These are phyloP conservation scores for Dendrobium catenatum DNA, from an alignment of 106 monocot species.

Conservation along the genomic window DNA sequence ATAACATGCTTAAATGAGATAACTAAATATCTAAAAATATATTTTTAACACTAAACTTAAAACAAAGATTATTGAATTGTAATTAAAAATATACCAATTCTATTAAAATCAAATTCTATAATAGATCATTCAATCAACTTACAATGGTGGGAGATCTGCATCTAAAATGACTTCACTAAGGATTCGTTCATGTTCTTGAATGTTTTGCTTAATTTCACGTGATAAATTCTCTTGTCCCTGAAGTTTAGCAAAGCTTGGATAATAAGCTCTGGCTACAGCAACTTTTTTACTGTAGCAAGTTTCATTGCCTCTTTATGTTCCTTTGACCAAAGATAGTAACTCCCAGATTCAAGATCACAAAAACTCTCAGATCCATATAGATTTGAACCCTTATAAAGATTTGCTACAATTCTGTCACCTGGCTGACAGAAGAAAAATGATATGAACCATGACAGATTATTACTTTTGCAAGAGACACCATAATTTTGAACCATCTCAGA, in stretches of 20 bases:
- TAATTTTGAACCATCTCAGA: no score
- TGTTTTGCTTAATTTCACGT: constrained; percentile 51
- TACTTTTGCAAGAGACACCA: no score
- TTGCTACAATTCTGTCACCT: background rate
- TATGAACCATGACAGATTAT: background rate
- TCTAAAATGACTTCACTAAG: constrained; percentile 62
- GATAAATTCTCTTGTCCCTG: constrained; percentile 37
- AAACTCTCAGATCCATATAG: constrained; percentile 27
- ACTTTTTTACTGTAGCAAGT: constrained; percentile 31
- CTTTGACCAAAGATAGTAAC: constrained; percentile 53
- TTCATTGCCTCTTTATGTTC: constrained; percentile 43
- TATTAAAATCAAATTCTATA: background rate
- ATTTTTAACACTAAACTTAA: no score
- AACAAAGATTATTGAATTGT: no score
- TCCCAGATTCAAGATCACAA: constrained; percentile 49
- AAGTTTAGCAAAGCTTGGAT: constrained; percentile 63
- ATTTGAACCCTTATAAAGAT: constrained; percentile 5
- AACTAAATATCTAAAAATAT: no score
- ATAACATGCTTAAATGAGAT: no score
- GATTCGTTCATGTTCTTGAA: constrained; percentile 73
- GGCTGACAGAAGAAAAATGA: constrained; percentile 12
- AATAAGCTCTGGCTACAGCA: constrained; percentile 57
- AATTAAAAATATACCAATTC: no score
- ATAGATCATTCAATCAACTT: constrained; percentile 18
- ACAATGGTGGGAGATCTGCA: constrained; percentile 51